Conservation (phyloP, 352 stramenopile species). For the Thalassiosira livingstoniorum region DNA sequence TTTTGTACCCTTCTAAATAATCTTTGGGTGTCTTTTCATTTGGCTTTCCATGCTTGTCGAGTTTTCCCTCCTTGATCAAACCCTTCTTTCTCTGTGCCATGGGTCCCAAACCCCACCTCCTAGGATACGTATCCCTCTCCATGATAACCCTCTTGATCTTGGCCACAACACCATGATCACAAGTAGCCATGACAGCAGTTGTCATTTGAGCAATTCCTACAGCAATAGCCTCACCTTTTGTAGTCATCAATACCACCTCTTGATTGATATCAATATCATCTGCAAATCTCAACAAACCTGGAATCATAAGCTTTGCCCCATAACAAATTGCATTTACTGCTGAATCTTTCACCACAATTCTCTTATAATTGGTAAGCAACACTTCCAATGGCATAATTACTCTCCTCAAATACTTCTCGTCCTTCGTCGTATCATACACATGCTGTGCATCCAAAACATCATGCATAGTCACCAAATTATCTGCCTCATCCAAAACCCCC, state of each 20-base stretch:
- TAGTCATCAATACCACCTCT: slow-evolving; percentile 99
- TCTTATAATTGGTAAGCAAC: slow-evolving; percentile 98
- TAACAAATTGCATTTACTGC: slow-evolving; percentile 99
- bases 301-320: slow-evolving; percentile 99
- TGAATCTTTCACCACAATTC: slow-evolving; percentile 99
- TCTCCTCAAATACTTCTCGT: slow-evolving; percentile 98
- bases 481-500: slow-evolving; percentile 95
- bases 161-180: slow-evolving; percentile 98
- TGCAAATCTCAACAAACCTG: slow-evolving; percentile 97
- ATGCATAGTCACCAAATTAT: slow-evolving; percentile 99
- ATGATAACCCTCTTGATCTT: slow-evolving; percentile 99
- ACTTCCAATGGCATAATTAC: slow-evolving; percentile 98
- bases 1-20: slow-evolving; percentile 88
- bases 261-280: slow-evolving; percentile 99
- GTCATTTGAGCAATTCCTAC: slow-evolving; percentile 99
- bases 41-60: slow-evolving; percentile 92
- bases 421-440: slow-evolving; percentile 98
- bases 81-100: slow-evolving; percentile 99
- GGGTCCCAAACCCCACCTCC: slow-evolving; percentile 98
- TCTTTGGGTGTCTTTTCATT: slow-evolving; percentile 91
- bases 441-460: slow-evolving; percentile 99
- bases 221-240: slow-evolving; percentile 99
- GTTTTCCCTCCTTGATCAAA: slow-evolving; percentile 92
- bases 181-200: slow-evolving; percentile 99
- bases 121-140: slow-evolving; percentile 99